phyloP scores from a whole-genome alignment of 148 eudicot genomes.

The Rhododendron mucronatum region DNA sequence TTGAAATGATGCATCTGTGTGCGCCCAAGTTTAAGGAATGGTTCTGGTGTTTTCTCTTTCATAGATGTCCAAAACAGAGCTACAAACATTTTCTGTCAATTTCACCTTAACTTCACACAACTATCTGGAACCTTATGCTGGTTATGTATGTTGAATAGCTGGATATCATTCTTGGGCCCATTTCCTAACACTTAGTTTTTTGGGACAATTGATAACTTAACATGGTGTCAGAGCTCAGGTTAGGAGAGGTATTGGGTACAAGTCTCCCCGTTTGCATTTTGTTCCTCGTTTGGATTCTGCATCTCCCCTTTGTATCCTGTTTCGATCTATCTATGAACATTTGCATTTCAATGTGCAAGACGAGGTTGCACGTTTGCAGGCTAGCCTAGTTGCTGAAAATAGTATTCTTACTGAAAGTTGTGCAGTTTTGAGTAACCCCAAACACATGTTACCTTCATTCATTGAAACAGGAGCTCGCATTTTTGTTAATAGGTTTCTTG shows the following conservation, averaged over 20 bases:
- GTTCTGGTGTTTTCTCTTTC: neutral
- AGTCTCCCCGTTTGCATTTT: too few relatives aligned
- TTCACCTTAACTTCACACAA: neutral
- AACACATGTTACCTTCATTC: slow-evolving; percentile 72
- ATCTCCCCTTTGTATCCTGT: too few relatives aligned
- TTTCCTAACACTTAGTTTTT: too few relatives aligned
- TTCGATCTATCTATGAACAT: too few relatives aligned
- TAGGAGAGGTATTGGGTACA: too few relatives aligned
- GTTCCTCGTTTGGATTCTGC: too few relatives aligned
- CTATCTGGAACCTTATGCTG: neutral
- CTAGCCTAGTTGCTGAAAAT: slow-evolving; percentile 69
- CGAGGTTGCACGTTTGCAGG: slow-evolving; percentile 31
- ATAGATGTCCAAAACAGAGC: neutral
- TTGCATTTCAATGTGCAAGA: too few relatives aligned
- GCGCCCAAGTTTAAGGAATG: neutral
- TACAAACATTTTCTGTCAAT: neutral
- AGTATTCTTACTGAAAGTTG: slow-evolving; percentile 43
- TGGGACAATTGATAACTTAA: too few relatives aligned
- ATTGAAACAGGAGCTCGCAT: slow-evolving; percentile 65
- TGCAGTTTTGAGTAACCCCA: slow-evolving; percentile 54
- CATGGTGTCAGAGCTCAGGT: too few relatives aligned
- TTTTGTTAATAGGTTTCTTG: slow-evolving; percentile 62
- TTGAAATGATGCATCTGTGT: neutral
- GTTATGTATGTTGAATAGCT: too few relatives aligned
- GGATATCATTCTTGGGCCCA: neutral